Conservation (phyloP, 2,329 filamentous ascomycete species). For the Leptographium galeiforme region DNA sequence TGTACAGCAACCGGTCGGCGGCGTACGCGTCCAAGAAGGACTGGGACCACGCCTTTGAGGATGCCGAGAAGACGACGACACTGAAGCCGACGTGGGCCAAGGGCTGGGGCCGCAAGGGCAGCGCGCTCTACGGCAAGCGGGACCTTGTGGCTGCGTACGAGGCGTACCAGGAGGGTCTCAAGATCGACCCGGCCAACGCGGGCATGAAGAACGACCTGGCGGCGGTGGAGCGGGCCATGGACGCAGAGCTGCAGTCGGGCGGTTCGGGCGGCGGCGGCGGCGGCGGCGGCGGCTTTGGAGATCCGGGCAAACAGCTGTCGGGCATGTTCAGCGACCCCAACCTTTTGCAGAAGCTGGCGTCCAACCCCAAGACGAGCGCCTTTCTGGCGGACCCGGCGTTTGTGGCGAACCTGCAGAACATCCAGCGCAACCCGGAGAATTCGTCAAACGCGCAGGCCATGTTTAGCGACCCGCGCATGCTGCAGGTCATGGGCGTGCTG, state of each 20-base stretch:
- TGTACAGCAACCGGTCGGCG: slow-evolving; percentile 93
- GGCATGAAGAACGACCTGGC: slow-evolving; percentile 82
- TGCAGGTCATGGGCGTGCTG: slow-evolving; percentile 85
- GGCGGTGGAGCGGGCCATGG: slow-evolving; percentile 77
- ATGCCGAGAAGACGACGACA: slow-evolving; percentile 86
- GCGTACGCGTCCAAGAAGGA: slow-evolving; percentile 80
- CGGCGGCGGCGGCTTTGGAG: slow-evolving; percentile 46
- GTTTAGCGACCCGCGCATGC: slow-evolving; percentile 80
- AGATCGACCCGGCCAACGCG: slow-evolving; percentile 81
- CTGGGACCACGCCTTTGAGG: slow-evolving; percentile 69
- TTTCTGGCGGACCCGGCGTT: slow-evolving; percentile 74
- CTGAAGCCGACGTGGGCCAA: slow-evolving; percentile 98
- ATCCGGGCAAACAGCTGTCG: slow-evolving; percentile 36
- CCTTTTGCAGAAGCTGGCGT: slow-evolving; percentile 77
- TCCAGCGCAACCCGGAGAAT: slow-evolving; percentile 69
- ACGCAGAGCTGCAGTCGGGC: slow-evolving; percentile 39
- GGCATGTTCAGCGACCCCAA: slow-evolving; percentile 91
- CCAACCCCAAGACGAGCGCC: slow-evolving; percentile 81
- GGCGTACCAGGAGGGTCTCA: slow-evolving; percentile 88
- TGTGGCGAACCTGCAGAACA: slow-evolving; percentile 74
- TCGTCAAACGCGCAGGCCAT: slow-evolving; percentile 63
- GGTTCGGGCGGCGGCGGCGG: not conserved
- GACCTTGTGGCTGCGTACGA: slow-evolving; percentile 77
- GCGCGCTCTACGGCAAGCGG: slow-evolving; percentile 75
- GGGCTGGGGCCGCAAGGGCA: slow-evolving; percentile 87